Conservation (phyloP, 2,329 filamentous ascomycete genomes). For the Penicillium sp. region DNA sequence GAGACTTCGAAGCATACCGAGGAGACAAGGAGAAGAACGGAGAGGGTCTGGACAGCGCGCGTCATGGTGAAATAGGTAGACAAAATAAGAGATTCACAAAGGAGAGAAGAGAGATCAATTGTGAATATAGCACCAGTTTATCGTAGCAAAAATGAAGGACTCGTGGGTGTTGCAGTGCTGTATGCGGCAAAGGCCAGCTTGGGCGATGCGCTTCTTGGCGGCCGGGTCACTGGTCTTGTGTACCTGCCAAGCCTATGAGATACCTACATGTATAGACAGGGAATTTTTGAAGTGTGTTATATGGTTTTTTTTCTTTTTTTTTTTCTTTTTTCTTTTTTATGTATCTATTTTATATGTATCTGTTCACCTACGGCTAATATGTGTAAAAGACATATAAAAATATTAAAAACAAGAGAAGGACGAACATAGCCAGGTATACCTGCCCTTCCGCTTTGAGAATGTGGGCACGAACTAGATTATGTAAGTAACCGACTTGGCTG, state of each 20-base stretch:
- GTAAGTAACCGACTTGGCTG: not conserved
- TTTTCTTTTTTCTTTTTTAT: too few relatives aligned
- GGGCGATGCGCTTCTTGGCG: constrained; percentile 9
- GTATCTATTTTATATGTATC: not conserved
- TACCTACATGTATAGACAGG: not conserved
- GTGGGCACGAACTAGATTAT: not conserved
- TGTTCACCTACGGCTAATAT: not conserved
- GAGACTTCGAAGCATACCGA: constrained; percentile 55
- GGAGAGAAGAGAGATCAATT: constrained; percentile 5
- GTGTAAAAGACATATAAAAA: not conserved
- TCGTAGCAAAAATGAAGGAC: constrained; percentile 15
- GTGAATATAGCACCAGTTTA: constrained; percentile 1
- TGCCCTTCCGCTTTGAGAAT: not conserved
- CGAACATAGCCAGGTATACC: not conserved
- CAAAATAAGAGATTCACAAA: constrained; percentile 4
- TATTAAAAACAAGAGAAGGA: not conserved
- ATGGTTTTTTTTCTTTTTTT: not conserved
- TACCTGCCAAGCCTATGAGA: not conserved
- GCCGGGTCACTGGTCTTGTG: constrained; percentile 6
- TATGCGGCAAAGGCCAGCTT: constrained; percentile 10
- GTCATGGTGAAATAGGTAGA: constrained; percentile 60
- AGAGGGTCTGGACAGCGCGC: constrained; percentile 85
- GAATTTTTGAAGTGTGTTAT: too few relatives aligned
- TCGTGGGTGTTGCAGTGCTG: constrained; percentile 3
- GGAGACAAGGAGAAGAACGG: constrained; percentile 73